phyloP scores from a whole-genome alignment of 257 asterid species.

The Nicotiana tomentosiformis region DNA sequence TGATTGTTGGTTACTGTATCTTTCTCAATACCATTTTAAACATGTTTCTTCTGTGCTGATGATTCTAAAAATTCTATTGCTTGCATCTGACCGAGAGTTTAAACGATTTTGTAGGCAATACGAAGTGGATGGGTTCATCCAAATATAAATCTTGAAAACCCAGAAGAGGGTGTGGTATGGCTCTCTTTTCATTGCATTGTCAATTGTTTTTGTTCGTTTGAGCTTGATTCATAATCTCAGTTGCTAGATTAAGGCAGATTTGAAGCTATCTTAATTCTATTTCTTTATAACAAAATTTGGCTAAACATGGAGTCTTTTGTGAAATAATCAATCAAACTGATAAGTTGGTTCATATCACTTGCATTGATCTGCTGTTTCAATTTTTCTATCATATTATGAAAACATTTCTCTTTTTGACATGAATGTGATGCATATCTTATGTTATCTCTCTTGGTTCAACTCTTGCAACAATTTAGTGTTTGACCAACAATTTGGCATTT shows the following conservation, averaged over 20 bases:
- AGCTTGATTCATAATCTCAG: not conserved
- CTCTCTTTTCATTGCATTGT: not conserved
- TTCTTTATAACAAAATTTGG: no score
- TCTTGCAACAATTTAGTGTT: not conserved
- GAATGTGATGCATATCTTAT: not conserved
- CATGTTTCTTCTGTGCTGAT: not conserved
- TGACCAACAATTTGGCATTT: not conserved
- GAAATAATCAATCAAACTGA: not conserved
- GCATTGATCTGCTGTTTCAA: not conserved
- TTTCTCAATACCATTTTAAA: no score
- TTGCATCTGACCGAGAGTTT: not conserved
- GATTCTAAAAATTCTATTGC: not conserved
- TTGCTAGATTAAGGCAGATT: not conserved
- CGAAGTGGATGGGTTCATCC: slow-evolving; percentile 52
- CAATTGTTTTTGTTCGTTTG: not conserved
- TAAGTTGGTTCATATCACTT: not conserved
- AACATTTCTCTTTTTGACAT: not conserved
- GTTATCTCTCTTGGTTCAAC: not conserved
- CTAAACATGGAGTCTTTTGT: not conserved
- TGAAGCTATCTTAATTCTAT: no score
- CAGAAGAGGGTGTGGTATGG: slow-evolving; percentile 36
- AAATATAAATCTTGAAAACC: slow-evolving; percentile 42
- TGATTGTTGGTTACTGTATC: no score
- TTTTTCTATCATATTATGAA: not conserved
- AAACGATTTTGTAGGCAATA: slow-evolving; percentile 28